Evolutionary conservation across 2,329 filamentous ascomycete species (phyloP).

Genomic region (Gaeumannomyces sp.): DNA sequence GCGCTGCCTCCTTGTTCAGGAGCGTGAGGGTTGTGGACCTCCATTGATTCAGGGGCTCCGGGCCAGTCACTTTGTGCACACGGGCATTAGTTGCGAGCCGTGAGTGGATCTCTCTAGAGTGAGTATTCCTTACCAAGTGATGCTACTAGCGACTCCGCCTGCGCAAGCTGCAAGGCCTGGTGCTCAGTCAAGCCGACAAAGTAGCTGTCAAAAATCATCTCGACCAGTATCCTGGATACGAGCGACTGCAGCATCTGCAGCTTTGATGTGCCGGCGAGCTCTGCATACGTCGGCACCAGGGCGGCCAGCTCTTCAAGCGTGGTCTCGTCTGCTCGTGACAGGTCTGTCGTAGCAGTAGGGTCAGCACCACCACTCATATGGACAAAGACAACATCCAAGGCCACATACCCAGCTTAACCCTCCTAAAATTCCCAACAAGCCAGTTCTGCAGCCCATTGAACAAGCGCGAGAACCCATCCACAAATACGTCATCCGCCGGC

Average conservation of each 20-base stretch:
- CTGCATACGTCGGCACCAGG: constrained; percentile 53
- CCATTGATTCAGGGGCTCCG: constrained; percentile 53
- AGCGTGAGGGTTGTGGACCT: constrained; percentile 57
- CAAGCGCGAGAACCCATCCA: constrained; percentile 53
- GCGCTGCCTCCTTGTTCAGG: constrained; percentile 45
- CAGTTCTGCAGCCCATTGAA: constrained; percentile 68
- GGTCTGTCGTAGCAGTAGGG: constrained; percentile 28
- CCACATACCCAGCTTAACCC: constrained; percentile 48
- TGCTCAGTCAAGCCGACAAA: constrained; percentile 55
- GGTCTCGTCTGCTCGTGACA: constrained; percentile 34
- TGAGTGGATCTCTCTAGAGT: constrained; percentile 1
- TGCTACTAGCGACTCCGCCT: constrained; percentile 40
- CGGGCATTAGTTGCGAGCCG: constrained; percentile 5
- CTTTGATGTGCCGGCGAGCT: constrained; percentile 47
- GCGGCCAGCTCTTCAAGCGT: constrained; percentile 36
- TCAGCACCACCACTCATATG: not conserved
- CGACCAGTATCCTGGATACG: constrained; percentile 53
- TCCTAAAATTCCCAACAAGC: constrained; percentile 64
- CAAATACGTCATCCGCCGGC: constrained; percentile 60
- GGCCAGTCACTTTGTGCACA: constrained; percentile 13
- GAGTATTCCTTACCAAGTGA: constrained; percentile 30
- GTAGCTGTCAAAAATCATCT: constrained; percentile 55
- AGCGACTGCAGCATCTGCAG: constrained; percentile 58
- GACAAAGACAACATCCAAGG: not conserved
- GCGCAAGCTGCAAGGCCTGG: constrained; percentile 43